Percentiles rank a stretch among this genome's conserved stretches.
These are phyloP conservation scores for Plasmodium sp. DNA, from an alignment of 169 alveolate species.

Conservation along the genomic window DNA sequence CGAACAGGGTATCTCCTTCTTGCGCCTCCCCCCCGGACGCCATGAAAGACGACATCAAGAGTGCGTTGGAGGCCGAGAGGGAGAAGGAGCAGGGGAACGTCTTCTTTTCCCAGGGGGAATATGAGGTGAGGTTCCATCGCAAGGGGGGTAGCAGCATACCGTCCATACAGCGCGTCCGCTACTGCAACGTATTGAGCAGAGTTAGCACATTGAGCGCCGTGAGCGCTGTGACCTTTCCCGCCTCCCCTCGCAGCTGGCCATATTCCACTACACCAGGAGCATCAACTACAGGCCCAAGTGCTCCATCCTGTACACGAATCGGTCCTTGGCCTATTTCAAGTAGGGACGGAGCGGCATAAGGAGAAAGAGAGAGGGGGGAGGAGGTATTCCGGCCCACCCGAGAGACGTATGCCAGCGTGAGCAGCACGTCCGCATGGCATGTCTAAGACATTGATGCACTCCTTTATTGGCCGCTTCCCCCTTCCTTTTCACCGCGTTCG, in stretches of 20 bases:
- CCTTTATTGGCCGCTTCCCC: not conserved
- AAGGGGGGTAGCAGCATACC: not conserved
- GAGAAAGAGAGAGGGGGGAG: not conserved
- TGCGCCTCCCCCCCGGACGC: not conserved
- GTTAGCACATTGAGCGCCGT: no score
- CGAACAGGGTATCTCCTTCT: not conserved
- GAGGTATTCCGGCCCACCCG: not conserved
- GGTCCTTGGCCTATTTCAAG: slow-evolving; percentile 69
- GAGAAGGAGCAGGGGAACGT: slow-evolving; percentile 56
- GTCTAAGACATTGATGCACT: not conserved
- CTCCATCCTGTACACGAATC: slow-evolving; percentile 33
- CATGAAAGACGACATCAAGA: slow-evolving; percentile 20
- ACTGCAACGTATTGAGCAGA: not conserved
- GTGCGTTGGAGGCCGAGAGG: slow-evolving; percentile 26
- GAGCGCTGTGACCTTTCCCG: not conserved
- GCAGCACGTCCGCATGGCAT: not conserved
- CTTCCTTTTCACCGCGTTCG: not conserved
- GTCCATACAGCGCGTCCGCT: not conserved
- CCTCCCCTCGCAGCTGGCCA: slow-evolving; percentile 7
- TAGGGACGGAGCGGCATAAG: not conserved
- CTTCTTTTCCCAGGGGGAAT: slow-evolving; percentile 40
- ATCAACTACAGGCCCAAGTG: slow-evolving; percentile 10
- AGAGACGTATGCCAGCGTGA: not conserved
- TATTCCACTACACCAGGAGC: slow-evolving; percentile 59
- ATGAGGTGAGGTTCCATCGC: slow-evolving; percentile 4